Base-by-base conservation (phyloP, 2,329 filamentous ascomycete species). In the Chaetomium strumarium region DNA sequence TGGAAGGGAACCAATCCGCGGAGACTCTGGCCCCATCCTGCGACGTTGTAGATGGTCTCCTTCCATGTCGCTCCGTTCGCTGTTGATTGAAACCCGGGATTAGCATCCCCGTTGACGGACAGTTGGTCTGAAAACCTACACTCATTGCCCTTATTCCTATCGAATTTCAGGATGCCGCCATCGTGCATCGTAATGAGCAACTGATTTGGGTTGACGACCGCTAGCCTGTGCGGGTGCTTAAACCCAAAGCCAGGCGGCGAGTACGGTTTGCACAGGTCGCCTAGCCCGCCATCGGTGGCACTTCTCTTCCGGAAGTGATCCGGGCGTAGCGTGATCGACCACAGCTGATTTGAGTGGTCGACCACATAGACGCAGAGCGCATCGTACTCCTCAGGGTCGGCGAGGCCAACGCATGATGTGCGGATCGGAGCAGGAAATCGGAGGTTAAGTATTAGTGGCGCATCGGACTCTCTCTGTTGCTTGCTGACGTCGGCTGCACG, bases 131-230 rank as follows among this genome's bases (percentile, higher is more conserved):
- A 8, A 8, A 19, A 45, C 75, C 65, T 64, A 80, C 78, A 62
- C 53, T 77, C 73, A 20, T 74, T 67, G 9, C 65, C 61, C 53
- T 69, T 73, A 53, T 72, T 81, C 64, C 82, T 81, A 52, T 85
- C 84, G 58, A 97, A 73, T 33, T 80, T 80, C 58, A 92, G 74
- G 58, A 93, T 76, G 42, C 84, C 83, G 24, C 90, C 90, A 70
- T 93, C 87, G 55, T 88, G 84, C 57, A 96, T 80, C 0, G 90
- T 86, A 19, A 95, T 78, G 43, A 96, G 78, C 43, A 99, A 70
- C 62, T 89, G 85, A 55, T 88, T 77, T 14, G 84, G 79, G 59
- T 76, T 86, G 54, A 86, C 79, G 16, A 90, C 89, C 60, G 88
- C 76, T 61, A 99, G 76, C 55, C 90, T 81, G 68, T 96, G 92